These are phyloP conservation scores for Decorospora gaudefroyi DNA, from an alignment of 2,329 filamentous ascomycete species.

Conservation along the genomic window DNA sequence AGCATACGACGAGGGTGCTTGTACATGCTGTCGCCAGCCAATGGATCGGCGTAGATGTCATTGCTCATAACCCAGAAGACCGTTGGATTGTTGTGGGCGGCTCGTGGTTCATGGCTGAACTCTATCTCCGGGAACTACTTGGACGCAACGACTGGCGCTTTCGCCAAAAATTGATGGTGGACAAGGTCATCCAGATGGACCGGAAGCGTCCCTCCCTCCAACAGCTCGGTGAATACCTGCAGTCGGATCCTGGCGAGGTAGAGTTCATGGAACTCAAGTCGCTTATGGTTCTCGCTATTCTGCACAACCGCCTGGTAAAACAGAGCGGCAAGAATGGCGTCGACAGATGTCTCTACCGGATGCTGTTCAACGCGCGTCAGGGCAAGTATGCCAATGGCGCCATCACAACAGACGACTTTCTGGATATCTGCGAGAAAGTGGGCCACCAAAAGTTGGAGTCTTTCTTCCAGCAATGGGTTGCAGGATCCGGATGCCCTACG, in stretches of 20 bases:
- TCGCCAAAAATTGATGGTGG: conserved; percentile 81
- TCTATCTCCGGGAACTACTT: conserved; percentile 86
- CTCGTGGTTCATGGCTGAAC: conserved; percentile 91
- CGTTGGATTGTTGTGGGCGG: conserved; percentile 89
- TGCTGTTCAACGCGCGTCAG: conserved; percentile 84
- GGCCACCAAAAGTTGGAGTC: conserved; percentile 83
- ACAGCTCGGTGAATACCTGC: conserved; percentile 75
- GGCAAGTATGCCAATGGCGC: conserved; percentile 72
- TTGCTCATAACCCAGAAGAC: conserved; percentile 78
- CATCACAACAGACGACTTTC: conserved; percentile 77
- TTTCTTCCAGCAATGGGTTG: conserved; percentile 94
- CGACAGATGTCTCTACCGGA: conserved; percentile 79
- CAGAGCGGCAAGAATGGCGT: conserved; percentile 83
- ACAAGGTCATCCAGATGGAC: conserved; percentile 80
- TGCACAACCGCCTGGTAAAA: conserved; percentile 89
- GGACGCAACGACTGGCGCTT: conserved; percentile 95
- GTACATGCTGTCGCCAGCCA: conserved; percentile 86
- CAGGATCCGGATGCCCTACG: conserved; percentile 82
- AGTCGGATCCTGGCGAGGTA: conserved; percentile 80
- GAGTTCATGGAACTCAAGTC: conserved; percentile 93
- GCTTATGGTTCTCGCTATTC: conserved; percentile 86
- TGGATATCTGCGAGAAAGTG: conserved; percentile 82
- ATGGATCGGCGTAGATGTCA: conserved; percentile 92
- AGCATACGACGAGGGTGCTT: conserved; percentile 77
- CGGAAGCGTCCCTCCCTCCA: conserved; percentile 79